Evolutionary conservation across 306 rosid species (phyloP), one percentile per base, ranked within the genome.

Genomic region (Macrotyloma uniflorum): DNA sequence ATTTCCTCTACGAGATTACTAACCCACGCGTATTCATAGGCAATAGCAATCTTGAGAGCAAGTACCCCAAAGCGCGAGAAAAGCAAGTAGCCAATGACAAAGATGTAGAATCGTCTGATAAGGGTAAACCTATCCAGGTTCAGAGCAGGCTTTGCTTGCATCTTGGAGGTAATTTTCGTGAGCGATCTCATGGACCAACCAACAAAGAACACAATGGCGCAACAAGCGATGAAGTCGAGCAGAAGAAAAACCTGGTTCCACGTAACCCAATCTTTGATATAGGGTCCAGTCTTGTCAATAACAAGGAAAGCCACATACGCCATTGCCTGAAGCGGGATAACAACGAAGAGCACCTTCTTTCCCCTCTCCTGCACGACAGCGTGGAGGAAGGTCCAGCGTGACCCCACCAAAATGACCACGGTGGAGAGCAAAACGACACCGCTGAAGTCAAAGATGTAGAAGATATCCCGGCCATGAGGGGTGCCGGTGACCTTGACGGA

Each of bases 1-100:
- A 67, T 80, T 84, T 93, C 97, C 89, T 90, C 96, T 0, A 92
- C 89, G 1, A 90, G 87, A 86, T 90, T 83, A 83, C 91, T 87
- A 35, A 86, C 97, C 97, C 97, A 93, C 74, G 81, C 87, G 81
- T 89, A 89, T 88, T 90, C 86, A 40, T 93, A 89, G 1, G 90
- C 93, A 7, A 92, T 86, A 30, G 87, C 83, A 4, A 87, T 90
- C 70, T 76, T 86, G 1, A 89, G 90, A 5, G 89, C 97, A 26
- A 90, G 89, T 19, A 87, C 89, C 0, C 87, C 90, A 0, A 92
- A 87, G n/a, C 91, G 75, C 0, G 96, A 87, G 78, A 90, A 89
- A 28, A 90, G 90, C 78, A 92, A 77, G 75, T 92, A 93, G 5
- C 96, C 91, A 24, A 93, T 85, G 6, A 93, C 93, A 50, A 90